Base-by-base conservation (phyloP, 164 flowering plant species). In the Stephania japonica region DNA sequence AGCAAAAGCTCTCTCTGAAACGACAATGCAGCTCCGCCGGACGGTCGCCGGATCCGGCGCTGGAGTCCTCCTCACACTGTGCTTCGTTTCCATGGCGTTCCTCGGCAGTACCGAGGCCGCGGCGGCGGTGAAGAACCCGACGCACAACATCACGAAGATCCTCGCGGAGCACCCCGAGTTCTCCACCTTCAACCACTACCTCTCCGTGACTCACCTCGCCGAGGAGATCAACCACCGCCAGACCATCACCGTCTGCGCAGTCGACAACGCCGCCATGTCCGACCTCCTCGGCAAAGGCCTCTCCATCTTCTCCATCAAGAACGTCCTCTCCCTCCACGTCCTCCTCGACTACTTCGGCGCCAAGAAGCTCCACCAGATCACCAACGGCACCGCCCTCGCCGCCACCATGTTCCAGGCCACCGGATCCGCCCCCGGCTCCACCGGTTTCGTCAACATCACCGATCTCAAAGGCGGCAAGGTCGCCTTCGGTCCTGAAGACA, bases 121-220 rank as follows among this genome's bases (percentile, higher is more conserved):
- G 38, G 38, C 38, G 38, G 38, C 38, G 38, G 38, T 32, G 38
- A 32, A 32, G 38, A 32, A 32, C 38, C 38, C 38, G 3, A 32
- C 38, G 38, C 94, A 89, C 89, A 92, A 92, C 80, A 88, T 94
- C 81, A 94, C 98, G 10, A 75, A 74, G 27, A 91, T 92, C 67
- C 89, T 94, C 10, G 93, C 90, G 41, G 80, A 82, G 66, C 85
- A 86, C 83, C 97, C 93, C 0, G 85, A 85, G 7, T 85, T 89
- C 83, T 89, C 93, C 14, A 87, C 89, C 70, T 91, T 92, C 91
- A 92, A 89, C 85, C 93, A 90, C 81, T 92, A 92, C 90, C 77
- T 86, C 19, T 72, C 88, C 73, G 11, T 73, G 62, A 92, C 97
- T 42, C 95, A 88, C 78, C 90, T 92, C 44, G 92, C 97, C 70